phyloP scores from a whole-genome alignment of 257 asterid species.

The Oldenlandia corymbosa region DNA sequence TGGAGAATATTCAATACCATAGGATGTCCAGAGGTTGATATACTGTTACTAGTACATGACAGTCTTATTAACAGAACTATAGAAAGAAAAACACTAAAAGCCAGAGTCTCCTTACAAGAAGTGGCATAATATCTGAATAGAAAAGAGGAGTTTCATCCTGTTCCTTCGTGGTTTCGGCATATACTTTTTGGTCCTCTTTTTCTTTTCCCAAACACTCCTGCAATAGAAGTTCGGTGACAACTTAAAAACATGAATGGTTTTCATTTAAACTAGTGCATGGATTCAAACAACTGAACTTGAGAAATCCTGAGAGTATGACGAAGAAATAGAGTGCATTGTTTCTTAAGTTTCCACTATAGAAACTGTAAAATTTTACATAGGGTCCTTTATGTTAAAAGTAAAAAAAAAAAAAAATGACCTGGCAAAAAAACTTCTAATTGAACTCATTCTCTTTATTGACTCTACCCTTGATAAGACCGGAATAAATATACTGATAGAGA shows the following conservation, averaged over 20 bases:
- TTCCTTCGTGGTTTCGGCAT: slow-evolving; percentile 18
- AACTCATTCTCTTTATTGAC: too few species aligned
- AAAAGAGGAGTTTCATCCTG: slow-evolving; percentile 73
- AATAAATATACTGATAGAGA: too few species aligned
- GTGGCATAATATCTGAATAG: slow-evolving; percentile 89
- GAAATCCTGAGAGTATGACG: neutral
- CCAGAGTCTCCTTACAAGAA: slow-evolving; percentile 50
- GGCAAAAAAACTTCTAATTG: too few species aligned
- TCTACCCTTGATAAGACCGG: too few species aligned
- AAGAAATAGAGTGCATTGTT: neutral
- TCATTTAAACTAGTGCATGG: too few species aligned
- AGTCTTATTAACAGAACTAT: neutral
- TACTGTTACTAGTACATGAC: neutral
- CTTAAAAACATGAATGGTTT: neutral
- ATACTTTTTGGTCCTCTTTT: slow-evolving; percentile 45
- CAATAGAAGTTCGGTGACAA: neutral
- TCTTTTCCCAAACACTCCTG: slow-evolving; percentile 65
- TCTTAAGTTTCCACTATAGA: too few species aligned
- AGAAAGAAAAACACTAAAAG: neutral
- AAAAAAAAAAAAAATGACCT: too few species aligned
- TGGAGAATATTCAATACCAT: neutral
- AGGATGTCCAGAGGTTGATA: neutral
- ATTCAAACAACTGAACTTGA: too few species aligned
- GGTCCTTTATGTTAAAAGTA: too few species aligned
- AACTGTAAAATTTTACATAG: too few species aligned